phyloP scores from a whole-genome alignment of 208 protist species.

The Acanthamoeba sp. region DNA sequence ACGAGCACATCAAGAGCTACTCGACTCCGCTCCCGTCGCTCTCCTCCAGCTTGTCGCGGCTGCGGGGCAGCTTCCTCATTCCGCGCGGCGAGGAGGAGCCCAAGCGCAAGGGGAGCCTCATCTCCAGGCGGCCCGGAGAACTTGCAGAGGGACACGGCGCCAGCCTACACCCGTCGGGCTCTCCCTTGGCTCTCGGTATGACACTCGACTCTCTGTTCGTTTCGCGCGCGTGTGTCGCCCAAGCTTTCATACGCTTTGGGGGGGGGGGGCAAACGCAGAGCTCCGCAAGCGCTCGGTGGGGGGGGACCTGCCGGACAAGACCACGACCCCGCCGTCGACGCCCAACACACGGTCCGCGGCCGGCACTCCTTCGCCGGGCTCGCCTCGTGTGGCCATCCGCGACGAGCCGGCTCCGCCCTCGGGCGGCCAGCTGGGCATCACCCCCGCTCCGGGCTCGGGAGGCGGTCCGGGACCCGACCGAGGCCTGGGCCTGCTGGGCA shows the following conservation, averaged over 20 bases:
- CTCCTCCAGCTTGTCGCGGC: neutral
- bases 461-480: neutral
- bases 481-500: neutral
- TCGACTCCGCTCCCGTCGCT: neutral
- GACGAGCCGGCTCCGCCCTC: neutral
- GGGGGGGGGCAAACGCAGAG: no score
- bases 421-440: neutral
- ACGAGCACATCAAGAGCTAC: conserved; percentile 17
- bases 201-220: neutral
- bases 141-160: neutral
- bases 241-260: no score
- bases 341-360: neutral
- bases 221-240: neutral
- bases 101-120: conserved; percentile 16
- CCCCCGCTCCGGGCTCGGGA: neutral
- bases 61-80: neutral
- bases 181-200: neutral
- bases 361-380: neutral
- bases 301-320: neutral
- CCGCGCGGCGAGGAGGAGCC: neutral
- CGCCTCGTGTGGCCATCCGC: neutral
- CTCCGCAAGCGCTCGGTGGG: neutral
- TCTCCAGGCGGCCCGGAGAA: neutral
- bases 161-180: neutral
- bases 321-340: neutral